Evolutionary conservation across 2,329 filamentous ascomycete genomes (phyloP).

Genomic region (Pseudonectria buxi): DNA sequence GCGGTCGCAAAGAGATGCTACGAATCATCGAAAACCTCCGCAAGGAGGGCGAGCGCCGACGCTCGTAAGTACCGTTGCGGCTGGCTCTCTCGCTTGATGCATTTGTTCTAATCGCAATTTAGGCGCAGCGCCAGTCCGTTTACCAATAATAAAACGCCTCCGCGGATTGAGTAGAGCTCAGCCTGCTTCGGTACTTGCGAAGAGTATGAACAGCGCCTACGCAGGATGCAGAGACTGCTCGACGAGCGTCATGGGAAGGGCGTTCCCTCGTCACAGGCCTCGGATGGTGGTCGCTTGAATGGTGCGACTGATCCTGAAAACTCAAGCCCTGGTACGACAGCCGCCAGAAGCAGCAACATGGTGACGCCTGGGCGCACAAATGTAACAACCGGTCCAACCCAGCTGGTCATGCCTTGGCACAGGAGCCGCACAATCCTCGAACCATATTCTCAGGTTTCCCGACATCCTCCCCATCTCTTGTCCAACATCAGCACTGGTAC

Average conservation of each 20-base stretch:
- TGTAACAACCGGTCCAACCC: too few relatives aligned
- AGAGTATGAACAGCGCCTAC: constrained; percentile 21
- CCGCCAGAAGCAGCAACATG: too few relatives aligned
- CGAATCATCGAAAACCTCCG: constrained; percentile 80
- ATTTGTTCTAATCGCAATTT: constrained; percentile 12
- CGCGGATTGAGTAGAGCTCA: constrained; percentile 37
- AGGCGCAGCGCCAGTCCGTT: constrained; percentile 34
- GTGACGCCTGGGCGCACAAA: too few relatives aligned
- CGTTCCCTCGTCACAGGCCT: background rate
- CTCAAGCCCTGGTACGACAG: too few relatives aligned
- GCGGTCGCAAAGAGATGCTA: constrained; percentile 84
- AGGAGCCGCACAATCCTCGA: too few relatives aligned
- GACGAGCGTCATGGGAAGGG: background rate
- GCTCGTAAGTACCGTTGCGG: constrained; percentile 55
- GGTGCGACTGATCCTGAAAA: too few relatives aligned
- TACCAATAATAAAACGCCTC: constrained; percentile 33
- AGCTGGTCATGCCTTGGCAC: too few relatives aligned
- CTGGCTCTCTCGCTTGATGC: background rate
- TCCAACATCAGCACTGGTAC: constrained; percentile 3
- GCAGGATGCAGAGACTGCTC: constrained; percentile 4
- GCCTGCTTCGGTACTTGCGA: constrained; percentile 25
- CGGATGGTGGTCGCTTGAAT: background rate
- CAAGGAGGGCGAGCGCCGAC: constrained; percentile 77
- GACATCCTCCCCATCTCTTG: constrained; percentile 4
- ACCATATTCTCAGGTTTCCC: constrained; percentile 1